phyloP scores from a whole-genome alignment of 768 basidiomycete genomes.

The Leccinum uliginosum region DNA sequence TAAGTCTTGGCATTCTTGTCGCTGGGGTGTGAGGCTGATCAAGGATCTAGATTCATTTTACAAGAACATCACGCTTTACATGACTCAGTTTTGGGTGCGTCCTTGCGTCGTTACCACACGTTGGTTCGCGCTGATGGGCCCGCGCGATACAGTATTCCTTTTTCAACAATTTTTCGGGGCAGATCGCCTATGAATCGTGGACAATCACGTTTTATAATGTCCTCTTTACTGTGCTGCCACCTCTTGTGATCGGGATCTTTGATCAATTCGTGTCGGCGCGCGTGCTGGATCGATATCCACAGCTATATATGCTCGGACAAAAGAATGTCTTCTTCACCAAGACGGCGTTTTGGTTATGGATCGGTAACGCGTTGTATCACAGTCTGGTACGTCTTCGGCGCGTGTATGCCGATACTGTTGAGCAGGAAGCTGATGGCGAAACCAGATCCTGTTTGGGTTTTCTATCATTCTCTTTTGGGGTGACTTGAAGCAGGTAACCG shows the following conservation, averaged over 20 bases:
- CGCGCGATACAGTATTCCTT: conserved; percentile 75
- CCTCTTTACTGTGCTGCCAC: conserved; percentile 91
- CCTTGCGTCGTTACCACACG: too few species aligned
- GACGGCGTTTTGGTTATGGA: conserved; percentile 90
- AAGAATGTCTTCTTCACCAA: conserved; percentile 90
- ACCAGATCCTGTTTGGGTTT: conserved; percentile 80
- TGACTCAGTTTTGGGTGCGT: conserved; percentile 97
- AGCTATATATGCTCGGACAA: conserved; percentile 92
- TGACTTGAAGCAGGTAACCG: conserved; percentile 76
- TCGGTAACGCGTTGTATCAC: conserved; percentile 85
- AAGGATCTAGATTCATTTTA: conserved; percentile 82
- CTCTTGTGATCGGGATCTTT: conserved; percentile 95
- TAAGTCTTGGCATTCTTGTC: conserved; percentile 36
- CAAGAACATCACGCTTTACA: conserved; percentile 97
- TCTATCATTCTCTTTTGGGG: conserved; percentile 92
- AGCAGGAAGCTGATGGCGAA: not conserved
- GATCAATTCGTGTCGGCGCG: conserved; percentile 98
- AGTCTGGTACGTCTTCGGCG: conserved; percentile 57
- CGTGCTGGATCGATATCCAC: conserved; percentile 94
- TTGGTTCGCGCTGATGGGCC: not conserved
- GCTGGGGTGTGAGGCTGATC: conserved; percentile 9
- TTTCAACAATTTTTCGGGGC: conserved; percentile 99
- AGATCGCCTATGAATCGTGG: conserved; percentile 99
- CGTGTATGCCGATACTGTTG: not conserved
- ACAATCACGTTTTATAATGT: conserved; percentile 97